A percentile compares a stretch with the other conserved stretches of the same genome.
Conservation (phyloP, 345 rosid genomes). For the Eucalyptus sp. region DNA sequence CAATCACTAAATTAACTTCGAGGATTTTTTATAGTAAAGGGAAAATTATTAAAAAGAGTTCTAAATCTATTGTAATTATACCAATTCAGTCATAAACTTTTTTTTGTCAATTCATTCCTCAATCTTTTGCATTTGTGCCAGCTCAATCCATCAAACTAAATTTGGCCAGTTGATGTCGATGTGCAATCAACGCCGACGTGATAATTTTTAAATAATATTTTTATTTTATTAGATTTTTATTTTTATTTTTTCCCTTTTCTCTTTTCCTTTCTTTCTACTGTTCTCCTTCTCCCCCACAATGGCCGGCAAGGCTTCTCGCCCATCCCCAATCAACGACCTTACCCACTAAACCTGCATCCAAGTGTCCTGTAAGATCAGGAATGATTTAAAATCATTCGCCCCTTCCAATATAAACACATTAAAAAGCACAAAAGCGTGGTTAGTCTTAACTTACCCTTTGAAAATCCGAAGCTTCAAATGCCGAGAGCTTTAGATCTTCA, state of each 20-base stretch:
- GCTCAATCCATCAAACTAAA: too few relatives aligned
- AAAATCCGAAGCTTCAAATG: constrained; percentile 91
- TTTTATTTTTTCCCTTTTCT: too few relatives aligned
- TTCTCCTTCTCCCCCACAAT: too few relatives aligned
- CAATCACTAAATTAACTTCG: too few relatives aligned
- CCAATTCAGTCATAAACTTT: too few relatives aligned
- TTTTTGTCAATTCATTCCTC: accelerated
- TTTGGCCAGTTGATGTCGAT: accelerated
- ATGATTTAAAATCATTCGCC: neutral
- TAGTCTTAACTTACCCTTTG: constrained; percentile 49
- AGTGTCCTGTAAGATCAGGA: constrained; percentile 28
- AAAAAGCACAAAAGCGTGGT: neutral
- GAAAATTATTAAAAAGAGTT: too few relatives aligned
- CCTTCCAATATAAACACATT: neutral
- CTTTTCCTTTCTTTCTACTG: too few relatives aligned
- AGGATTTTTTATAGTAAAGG: too few relatives aligned
- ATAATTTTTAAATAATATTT: too few relatives aligned
- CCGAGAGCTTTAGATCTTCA: constrained; percentile 65
- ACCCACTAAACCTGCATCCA: constrained; percentile 65
- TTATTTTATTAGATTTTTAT: too few relatives aligned
- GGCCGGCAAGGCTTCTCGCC: too few relatives aligned
- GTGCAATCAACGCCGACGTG: accelerated
- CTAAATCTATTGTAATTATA: accelerated
- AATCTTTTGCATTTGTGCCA: too few relatives aligned
- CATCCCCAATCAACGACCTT: constrained; percentile 38